These are phyloP conservation scores for Psilocybe subaeruginosa DNA, from an alignment of 768 basidiomycete genomes.

Conservation along the genomic window DNA sequence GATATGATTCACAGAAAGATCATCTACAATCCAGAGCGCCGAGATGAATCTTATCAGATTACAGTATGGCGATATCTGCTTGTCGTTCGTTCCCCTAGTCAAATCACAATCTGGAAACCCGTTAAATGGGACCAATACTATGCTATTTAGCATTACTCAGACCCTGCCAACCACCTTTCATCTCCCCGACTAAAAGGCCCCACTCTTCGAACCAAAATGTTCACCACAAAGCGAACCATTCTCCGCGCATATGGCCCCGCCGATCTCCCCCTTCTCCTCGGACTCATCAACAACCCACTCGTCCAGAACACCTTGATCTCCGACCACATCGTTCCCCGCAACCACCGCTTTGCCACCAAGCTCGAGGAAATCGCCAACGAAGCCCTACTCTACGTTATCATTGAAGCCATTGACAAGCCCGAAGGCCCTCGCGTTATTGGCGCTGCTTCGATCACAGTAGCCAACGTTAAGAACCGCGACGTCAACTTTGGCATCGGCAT, in stretches of 20 bases:
- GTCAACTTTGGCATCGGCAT: slow-evolving; percentile 26
- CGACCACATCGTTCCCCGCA: slow-evolving; percentile 24
- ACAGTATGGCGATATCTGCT: background rate
- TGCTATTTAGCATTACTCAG: too few species aligned
- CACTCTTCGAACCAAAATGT: slow-evolving; percentile 11
- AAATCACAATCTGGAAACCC: too few species aligned
- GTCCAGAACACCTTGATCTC: slow-evolving; percentile 21
- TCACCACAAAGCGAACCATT: slow-evolving; percentile 26
- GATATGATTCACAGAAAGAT: background rate
- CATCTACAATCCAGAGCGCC: background rate
- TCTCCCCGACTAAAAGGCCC: background rate
- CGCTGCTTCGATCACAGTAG: slow-evolving; percentile 14
- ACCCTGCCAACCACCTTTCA: background rate
- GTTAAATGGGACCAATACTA: too few species aligned
- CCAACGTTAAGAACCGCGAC: slow-evolving; percentile 28
- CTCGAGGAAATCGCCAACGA: background rate
- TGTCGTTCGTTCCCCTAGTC: too few species aligned
- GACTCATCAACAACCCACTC: slow-evolving; percentile 23
- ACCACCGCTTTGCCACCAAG: slow-evolving; percentile 16
- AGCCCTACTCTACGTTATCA: background rate
- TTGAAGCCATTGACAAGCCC: slow-evolving; percentile 19
- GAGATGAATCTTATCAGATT: slow-evolving; percentile 15
- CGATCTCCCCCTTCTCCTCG: slow-evolving; percentile 22
- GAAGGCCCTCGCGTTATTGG: slow-evolving; percentile 22
- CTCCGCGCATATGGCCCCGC: slow-evolving; percentile 23